phyloP scores from a whole-genome alignment of 163 green algal species.

The Scenedesmus sp. region DNA sequence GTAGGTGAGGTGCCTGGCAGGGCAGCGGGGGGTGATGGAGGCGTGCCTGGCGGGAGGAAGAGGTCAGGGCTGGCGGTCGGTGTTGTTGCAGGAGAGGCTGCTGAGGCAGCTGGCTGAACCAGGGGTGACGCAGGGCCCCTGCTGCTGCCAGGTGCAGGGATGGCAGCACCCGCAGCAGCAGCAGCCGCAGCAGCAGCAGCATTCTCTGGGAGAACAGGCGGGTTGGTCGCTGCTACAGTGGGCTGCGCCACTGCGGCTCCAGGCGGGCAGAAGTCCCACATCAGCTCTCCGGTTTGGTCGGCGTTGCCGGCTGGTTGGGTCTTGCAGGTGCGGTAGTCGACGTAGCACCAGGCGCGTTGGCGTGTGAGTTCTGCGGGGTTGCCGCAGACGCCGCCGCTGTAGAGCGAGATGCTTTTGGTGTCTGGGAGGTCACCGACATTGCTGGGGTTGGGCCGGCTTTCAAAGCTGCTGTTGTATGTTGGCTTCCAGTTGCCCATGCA shows the following conservation, averaged over 20 bases:
- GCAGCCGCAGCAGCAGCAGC: background rate
- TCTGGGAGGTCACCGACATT: background rate
- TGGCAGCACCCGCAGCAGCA: background rate
- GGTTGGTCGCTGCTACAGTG: background rate
- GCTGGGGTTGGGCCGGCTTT: slow-evolving; percentile 1
- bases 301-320: background rate
- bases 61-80: background rate
- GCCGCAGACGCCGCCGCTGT: background rate
- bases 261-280: slow-evolving; percentile 24
- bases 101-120: background rate
- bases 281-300: background rate
- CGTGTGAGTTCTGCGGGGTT: background rate
- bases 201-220: background rate
- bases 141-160: background rate
- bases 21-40: background rate
- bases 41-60: background rate
- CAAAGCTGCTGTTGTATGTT: background rate
- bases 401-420: background rate
- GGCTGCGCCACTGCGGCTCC: background rate
- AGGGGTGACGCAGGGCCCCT: background rate
- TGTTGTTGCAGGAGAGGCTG: too few relatives aligned
- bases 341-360: background rate
- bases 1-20: background rate
- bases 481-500: slow-evolving; percentile 37
- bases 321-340: slow-evolving; percentile 6